Evolutionary conservation across 2,329 filamentous ascomycete genomes (phyloP).

Genomic region (Fusarium multiceps): DNA sequence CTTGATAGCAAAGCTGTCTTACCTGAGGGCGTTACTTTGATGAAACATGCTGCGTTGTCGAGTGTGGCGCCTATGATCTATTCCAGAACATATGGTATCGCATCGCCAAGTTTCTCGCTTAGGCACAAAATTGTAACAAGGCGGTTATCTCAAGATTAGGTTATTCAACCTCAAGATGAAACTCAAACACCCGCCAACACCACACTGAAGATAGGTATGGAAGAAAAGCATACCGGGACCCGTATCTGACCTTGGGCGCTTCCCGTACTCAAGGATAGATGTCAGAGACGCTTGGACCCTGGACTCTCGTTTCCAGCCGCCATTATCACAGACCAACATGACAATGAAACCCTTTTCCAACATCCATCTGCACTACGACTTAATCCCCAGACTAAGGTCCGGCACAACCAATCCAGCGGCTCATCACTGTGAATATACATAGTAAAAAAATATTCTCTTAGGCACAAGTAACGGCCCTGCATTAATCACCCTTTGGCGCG

Average conservation of each 20-base stretch:
- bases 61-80: neutral
- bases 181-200: slow-evolving; percentile 8
- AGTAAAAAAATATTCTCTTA: slow-evolving; percentile 21
- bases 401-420: slow-evolving; percentile 37
- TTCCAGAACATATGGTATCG: neutral
- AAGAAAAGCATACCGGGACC: slow-evolving; percentile 20
- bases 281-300: slow-evolving; percentile 26
- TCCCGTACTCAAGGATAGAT: slow-evolving; percentile 15
- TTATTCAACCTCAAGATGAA: neutral
- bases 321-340: slow-evolving; percentile 11
- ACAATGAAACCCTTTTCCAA: slow-evolving; percentile 39
- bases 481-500: slow-evolving; percentile 43
- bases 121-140: neutral
- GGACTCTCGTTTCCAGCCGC: slow-evolving; percentile 16
- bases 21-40: neutral
- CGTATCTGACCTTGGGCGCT: slow-evolving; percentile 38
- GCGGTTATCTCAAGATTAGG: neutral
- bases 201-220: slow-evolving; percentile 16
- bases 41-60: neutral
- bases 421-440: slow-evolving; percentile 28
- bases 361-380: slow-evolving; percentile 29
- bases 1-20: neutral
- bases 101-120: slow-evolving; percentile 16
- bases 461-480: slow-evolving; percentile 36
- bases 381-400: slow-evolving; percentile 21